Conservation (phyloP, 2,329 filamentous ascomycete genomes). For the Aspergillus sp. region DNA sequence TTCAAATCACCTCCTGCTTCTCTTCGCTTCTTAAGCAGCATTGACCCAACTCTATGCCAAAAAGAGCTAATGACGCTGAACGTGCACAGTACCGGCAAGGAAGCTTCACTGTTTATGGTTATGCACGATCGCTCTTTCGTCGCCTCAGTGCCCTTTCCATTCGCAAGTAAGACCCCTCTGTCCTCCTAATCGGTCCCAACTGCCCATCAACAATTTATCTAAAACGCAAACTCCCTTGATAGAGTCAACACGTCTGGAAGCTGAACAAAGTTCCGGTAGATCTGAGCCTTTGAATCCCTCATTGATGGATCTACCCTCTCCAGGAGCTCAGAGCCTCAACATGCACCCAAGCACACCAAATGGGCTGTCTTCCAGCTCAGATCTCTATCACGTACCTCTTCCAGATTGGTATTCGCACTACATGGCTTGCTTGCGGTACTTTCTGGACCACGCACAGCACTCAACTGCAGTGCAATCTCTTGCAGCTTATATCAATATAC, state of each 20-base stretch:
- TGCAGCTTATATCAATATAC: slow-evolving; percentile 89
- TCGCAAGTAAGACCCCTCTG: slow-evolving; percentile 31
- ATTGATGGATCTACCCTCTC: slow-evolving; percentile 13
- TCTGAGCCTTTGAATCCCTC: slow-evolving; percentile 19
- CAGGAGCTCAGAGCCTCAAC: background rate
- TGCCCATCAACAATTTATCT: slow-evolving; percentile 15
- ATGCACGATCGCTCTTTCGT: slow-evolving; percentile 33
- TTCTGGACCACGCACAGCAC: slow-evolving; percentile 86
- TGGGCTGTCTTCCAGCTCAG: slow-evolving; percentile 17
- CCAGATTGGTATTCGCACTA: slow-evolving; percentile 91
- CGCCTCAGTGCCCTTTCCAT: slow-evolving; percentile 25
- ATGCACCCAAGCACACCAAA: slow-evolving; percentile 14
- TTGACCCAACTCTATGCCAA: slow-evolving; percentile 25
- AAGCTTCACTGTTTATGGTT: slow-evolving; percentile 35
- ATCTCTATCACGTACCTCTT: slow-evolving; percentile 60
- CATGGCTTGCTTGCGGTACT: slow-evolving; percentile 83
- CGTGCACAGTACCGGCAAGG: slow-evolving; percentile 35
- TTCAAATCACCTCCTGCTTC: background rate
- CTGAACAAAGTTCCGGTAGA: slow-evolving; percentile 35
- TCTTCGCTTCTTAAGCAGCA: background rate
- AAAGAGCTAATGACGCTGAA: slow-evolving; percentile 34
- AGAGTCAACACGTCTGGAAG: slow-evolving; percentile 34
- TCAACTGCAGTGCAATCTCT: slow-evolving; percentile 79
- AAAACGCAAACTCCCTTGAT: slow-evolving; percentile 15
- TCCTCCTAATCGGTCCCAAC: background rate